phyloP scores from a whole-genome alignment of 129 eudicot genomes.

The Smallanthus sonchifolius region DNA sequence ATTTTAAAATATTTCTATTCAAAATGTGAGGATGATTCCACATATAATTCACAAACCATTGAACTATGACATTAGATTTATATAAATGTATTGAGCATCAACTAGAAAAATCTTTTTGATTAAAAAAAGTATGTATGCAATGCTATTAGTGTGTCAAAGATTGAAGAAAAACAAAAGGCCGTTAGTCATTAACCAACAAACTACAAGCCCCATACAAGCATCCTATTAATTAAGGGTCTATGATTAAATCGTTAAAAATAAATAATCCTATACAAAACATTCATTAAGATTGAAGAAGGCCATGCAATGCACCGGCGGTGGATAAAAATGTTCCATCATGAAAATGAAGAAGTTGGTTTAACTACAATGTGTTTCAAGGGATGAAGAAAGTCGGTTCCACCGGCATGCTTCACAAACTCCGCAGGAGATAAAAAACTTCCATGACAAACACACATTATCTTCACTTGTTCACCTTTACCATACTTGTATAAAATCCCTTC shows the following conservation, averaged over 20 bases:
- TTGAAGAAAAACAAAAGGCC: neutral
- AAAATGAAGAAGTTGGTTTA: slow-evolving; percentile 47
- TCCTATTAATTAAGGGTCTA: neutral
- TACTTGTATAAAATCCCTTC: slow-evolving; percentile 78
- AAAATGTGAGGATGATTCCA: too few relatives aligned
- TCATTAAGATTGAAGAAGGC: neutral
- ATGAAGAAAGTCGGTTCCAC: slow-evolving; percentile 58
- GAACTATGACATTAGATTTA: too few relatives aligned
- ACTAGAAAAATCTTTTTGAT: too few relatives aligned
- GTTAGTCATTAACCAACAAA: neutral
- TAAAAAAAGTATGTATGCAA: too few relatives aligned
- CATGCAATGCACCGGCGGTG: neutral
- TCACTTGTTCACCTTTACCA: slow-evolving; percentile 69
- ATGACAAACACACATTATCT: slow-evolving; percentile 85
- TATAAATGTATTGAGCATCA: too few relatives aligned
- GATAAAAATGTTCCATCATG: slow-evolving; percentile 13
- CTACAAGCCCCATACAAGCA: neutral
- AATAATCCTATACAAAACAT: neutral
- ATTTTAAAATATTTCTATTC: too few relatives aligned
- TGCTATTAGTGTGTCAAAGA: too few relatives aligned
- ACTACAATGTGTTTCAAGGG: slow-evolving; percentile 78
- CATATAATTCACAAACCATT: too few relatives aligned
- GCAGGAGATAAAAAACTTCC: slow-evolving; percentile 73
- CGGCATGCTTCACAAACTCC: slow-evolving; percentile 80
- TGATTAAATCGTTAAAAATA: neutral